Conservation (phyloP, 768 basidiomycete genomes). For the Lactarius tabidus region DNA sequence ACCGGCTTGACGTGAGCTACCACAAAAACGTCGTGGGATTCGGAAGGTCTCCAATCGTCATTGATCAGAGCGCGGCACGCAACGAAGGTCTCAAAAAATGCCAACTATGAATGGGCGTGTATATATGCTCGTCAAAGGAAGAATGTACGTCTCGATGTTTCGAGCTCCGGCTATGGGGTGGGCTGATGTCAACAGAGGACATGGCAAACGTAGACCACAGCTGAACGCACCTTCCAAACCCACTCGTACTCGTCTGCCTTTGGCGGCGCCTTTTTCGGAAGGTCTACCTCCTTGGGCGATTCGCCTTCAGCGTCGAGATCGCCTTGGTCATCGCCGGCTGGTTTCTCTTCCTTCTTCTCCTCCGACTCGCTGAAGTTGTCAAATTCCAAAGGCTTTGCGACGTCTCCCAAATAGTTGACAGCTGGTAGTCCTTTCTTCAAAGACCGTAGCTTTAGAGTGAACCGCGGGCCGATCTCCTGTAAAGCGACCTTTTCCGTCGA, state of each 20-base stretch:
- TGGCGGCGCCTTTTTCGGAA: constrained; percentile 44
- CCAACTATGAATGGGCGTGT: not conserved
- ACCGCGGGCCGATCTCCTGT: constrained; percentile 97
- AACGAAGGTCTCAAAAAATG: not conserved
- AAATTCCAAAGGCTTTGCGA: constrained; percentile 52
- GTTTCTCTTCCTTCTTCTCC: constrained; percentile 31
- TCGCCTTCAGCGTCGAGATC: constrained; percentile 25
- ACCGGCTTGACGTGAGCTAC: not conserved
- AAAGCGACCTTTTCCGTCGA: constrained; percentile 86
- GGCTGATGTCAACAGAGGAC: constrained; percentile 17
- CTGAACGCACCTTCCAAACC: constrained; percentile 77
- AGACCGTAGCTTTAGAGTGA: constrained; percentile 90
- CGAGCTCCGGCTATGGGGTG: constrained; percentile 74
- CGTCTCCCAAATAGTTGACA: constrained; percentile 64
- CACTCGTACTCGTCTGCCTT: constrained; percentile 78
- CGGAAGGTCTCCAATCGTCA: not conserved
- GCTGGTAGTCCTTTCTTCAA: constrained; percentile 85
- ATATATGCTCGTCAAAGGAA: constrained; percentile 52
- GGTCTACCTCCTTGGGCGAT: constrained; percentile 19
- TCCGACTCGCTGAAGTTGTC: constrained; percentile 37
- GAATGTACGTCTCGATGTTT: constrained; percentile 86
- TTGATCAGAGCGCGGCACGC: not conserved
- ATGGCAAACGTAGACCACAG: not conserved
- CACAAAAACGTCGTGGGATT: not conserved
- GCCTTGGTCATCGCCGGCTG: constrained; percentile 29